Evolutionary conservation across 2,329 filamentous ascomycete species (phyloP).

Genomic region (Pyrenochaeta sp.): DNA sequence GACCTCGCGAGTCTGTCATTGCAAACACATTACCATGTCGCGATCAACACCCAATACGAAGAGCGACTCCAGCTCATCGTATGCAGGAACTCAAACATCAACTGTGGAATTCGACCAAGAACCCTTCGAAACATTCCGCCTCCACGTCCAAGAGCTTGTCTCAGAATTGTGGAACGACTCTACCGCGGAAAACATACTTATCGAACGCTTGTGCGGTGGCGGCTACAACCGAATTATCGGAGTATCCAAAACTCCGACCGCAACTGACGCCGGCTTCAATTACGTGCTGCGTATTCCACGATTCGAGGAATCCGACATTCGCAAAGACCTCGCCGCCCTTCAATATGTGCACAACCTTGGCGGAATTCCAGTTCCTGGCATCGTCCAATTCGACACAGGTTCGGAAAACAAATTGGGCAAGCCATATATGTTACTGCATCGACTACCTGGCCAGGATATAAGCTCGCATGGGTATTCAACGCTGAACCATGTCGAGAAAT

Average conservation of each 20-base stretch:
- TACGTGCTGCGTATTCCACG: neutral
- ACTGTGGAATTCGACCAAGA: slow-evolving; percentile 5
- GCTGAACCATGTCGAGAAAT: too few species aligned
- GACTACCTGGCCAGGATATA: too few species aligned
- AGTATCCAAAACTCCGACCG: neutral
- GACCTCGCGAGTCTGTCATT: too few species aligned
- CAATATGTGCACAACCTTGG: neutral
- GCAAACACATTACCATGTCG: too few species aligned
- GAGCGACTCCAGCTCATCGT: too few species aligned
- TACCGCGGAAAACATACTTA: neutral
- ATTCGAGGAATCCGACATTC: neutral
- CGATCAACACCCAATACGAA: too few species aligned
- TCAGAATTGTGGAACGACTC: neutral
- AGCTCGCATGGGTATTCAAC: too few species aligned
- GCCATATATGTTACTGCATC: too few species aligned
- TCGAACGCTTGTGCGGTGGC: slow-evolving; percentile 5
- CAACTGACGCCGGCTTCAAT: neutral
- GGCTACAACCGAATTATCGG: slow-evolving; percentile 3
- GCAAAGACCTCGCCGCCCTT: too few species aligned
- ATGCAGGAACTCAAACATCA: too few species aligned
- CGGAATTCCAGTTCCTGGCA: neutral
- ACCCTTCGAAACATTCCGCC: slow-evolving; percentile 1
- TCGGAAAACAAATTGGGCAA: too few species aligned
- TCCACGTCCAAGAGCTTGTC: neutral
- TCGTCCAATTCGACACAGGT: too few species aligned